Evolutionary conservation across 768 basidiomycete genomes (phyloP), one percentile per base, ranked within the genome.

Genomic region (Naematelia aurantialba): DNA sequence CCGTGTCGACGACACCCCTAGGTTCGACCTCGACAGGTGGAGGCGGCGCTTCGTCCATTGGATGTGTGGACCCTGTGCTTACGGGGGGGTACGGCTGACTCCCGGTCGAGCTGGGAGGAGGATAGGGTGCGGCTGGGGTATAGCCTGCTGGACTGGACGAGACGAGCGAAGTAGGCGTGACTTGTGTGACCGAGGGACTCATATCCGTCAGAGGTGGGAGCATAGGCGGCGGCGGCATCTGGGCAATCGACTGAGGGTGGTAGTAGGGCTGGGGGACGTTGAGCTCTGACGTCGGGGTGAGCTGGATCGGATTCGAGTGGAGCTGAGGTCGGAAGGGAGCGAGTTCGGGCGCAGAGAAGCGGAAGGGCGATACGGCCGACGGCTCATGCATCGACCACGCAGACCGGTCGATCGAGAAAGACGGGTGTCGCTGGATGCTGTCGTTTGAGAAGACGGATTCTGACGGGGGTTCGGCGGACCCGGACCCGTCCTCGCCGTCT

Each of bases 221-320:
- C 24, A 31, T 26, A n/a, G 29, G 52, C 11, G 52, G 52, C 10
- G 26, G 29, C 10, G 21, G 52, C 34, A 29, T 39, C 24, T 50
- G 48, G 17, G 19, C 22, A 21, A 30, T 25, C 17, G 17, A 19
- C 22, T 12, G 5, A 25, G 8, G 52, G 10, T 27, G 14, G 52
- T 22, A 21, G 8, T 17, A 39, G 2, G 49, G 34, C 24, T 52
- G 51, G 10, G 51, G 52, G 19, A 58, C 39, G 22, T 51, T 39
- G 19, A 56, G 55, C 29, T 56, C 55, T 12, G 55, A 58, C 11
- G 57, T 45, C 12, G 57, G 57, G 27, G 57, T 58, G 50, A 58
- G 57, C 30, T 58, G 57, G 2, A 52, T 45, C 14, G 30, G 24
- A 13, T 45, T 45, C n/a, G 56, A 27, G 21, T 50, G 56, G n/a